Evolutionary conservation across 495 filamentous ascomycete genomes (phyloP).

Genomic region (Penicillium coffeae): DNA sequence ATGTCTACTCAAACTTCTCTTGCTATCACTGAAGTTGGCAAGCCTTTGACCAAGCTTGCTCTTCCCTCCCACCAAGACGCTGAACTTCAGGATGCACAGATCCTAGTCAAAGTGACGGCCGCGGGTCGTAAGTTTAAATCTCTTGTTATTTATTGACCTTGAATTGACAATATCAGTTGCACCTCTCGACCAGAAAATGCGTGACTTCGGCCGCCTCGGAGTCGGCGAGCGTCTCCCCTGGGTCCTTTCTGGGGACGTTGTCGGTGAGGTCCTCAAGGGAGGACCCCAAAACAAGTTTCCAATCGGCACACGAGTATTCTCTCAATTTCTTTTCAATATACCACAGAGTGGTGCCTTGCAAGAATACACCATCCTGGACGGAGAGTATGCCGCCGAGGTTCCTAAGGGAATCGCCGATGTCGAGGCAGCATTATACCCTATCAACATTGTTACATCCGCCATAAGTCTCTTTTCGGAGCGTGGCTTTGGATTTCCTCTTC

Average conservation of each 20-base stretch:
- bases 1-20: constrained; percentile 2
- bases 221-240: background rate
- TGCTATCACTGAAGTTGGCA: background rate
- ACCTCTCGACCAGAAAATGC: background rate
- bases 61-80: background rate
- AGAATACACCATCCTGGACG: background rate
- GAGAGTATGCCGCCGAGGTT: background rate
- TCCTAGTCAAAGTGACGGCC: constrained; percentile 1
- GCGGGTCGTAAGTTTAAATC: background rate
- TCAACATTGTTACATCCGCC: background rate
- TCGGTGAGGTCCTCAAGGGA: background rate
- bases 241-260: background rate
- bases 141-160: background rate
- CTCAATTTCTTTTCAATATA: background rate
- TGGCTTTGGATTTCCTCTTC: background rate
- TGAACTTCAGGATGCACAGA: background rate
- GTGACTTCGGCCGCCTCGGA: background rate
- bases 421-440: background rate
- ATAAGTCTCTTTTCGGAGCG: background rate
- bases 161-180: background rate
- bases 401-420: background rate
- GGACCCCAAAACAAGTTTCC: background rate
- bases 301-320: background rate
- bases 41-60: background rate
- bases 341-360: background rate